Percentiles rank a stretch among this genome's conserved stretches.
These are phyloP conservation scores for Xylaria curta DNA, from an alignment of 495 filamentous ascomycete species.

Conservation along the genomic window DNA sequence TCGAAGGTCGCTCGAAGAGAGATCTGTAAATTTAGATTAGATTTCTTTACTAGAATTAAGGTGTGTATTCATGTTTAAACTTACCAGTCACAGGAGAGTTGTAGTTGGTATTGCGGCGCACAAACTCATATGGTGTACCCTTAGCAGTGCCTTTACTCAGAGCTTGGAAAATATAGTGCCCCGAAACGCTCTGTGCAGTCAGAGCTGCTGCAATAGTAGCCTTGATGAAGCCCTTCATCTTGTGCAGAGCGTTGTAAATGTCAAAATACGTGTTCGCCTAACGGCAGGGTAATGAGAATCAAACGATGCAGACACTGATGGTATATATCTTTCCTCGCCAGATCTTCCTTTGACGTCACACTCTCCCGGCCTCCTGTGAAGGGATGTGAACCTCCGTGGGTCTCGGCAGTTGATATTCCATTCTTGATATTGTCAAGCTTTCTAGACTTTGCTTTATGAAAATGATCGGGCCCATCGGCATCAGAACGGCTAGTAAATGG, in stretches of 20 bases:
- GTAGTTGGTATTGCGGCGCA: conserved; percentile 62
- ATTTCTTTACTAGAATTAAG: background rate
- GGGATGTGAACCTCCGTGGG: background rate
- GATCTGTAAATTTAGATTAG: conserved; percentile 35
- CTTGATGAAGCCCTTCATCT: conserved; percentile 45
- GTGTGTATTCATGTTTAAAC: background rate
- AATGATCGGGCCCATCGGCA: background rate
- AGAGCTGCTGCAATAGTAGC: conserved; percentile 44
- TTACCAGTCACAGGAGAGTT: conserved; percentile 62
- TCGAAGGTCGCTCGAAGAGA: conserved; percentile 58
- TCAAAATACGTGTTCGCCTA: background rate
- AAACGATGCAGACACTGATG: background rate
- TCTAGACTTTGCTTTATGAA: background rate
- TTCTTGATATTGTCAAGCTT: background rate
- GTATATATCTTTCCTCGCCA: conserved; percentile 10
- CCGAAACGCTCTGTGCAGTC: conserved; percentile 44
- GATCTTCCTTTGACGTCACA: background rate
- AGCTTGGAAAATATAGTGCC: conserved; percentile 59
- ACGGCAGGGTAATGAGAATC: background rate
- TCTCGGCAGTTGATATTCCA: conserved; percentile 15
- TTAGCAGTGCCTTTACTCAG: conserved; percentile 53
- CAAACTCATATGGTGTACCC: conserved; percentile 56
- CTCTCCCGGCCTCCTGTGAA: background rate
- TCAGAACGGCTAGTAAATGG: background rate
- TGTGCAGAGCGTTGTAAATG: conserved; percentile 7